A percentile compares a stretch with the other conserved stretches of the same genome.
Conservation (phyloP, 371 early-diverging fungal species). For the Choanephora cucurbitarum region DNA sequence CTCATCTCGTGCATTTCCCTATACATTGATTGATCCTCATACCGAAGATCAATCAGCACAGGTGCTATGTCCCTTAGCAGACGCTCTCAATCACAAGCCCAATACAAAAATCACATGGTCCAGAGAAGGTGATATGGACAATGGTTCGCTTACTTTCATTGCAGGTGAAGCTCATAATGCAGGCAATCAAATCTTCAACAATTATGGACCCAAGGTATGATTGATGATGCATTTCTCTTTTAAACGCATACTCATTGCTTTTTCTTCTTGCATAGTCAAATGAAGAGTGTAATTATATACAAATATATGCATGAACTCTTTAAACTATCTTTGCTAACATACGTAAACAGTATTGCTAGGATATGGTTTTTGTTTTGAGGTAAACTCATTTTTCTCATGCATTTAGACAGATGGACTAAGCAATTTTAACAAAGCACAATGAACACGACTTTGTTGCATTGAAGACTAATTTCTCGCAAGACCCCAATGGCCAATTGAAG, state of each 20-base stretch:
- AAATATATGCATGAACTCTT: neutral
- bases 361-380: constrained; percentile 67
- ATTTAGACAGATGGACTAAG: neutral
- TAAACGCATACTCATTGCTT: neutral
- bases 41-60: constrained; percentile 29
- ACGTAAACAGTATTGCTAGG: constrained; percentile 46
- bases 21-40: constrained; percentile 44
- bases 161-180: constrained; percentile 30
- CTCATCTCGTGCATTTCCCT: constrained; percentile 65
- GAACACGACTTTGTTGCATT: constrained; percentile 51
- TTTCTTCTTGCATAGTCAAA: constrained; percentile 45
- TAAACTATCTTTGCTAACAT: neutral
- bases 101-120: constrained; percentile 56
- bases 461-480: constrained; percentile 61
- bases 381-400: constrained; percentile 6
- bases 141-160: constrained; percentile 40
- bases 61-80: constrained; percentile 58
- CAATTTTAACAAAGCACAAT: constrained; percentile 35
- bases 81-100: constrained; percentile 61
- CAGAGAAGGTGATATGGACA: constrained; percentile 27
- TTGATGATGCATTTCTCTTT: neutral
- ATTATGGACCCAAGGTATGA: constrained; percentile 68
- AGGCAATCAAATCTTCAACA: constrained; percentile 62
- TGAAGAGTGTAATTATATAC: constrained; percentile 62
- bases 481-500: constrained; percentile 53